Evolutionary conservation across 2,329 filamentous ascomycete species (phyloP).

Genomic region (Pseudovirgaria hyperparasitica): DNA sequence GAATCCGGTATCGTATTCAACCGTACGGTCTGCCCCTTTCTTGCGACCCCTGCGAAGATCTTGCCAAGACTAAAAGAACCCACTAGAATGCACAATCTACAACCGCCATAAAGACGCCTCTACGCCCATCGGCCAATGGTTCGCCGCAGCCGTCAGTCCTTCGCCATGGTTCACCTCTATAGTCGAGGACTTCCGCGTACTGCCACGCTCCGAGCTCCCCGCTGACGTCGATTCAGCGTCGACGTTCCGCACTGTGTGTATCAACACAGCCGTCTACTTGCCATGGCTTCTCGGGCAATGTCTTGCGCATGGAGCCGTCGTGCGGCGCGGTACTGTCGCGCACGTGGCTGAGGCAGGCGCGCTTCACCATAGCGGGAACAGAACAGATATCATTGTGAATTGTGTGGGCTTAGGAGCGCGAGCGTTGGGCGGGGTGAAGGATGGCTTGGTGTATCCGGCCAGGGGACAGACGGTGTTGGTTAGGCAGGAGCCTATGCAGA

Average conservation of each 20-base stretch:
- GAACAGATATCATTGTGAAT: constrained; percentile 65
- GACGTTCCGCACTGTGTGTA: constrained; percentile 73
- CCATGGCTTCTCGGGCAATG: constrained; percentile 76
- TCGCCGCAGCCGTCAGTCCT: constrained; percentile 35
- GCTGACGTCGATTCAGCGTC: constrained; percentile 57
- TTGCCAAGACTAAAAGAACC: background rate
- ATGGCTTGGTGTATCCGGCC: constrained; percentile 58
- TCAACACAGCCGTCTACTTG: constrained; percentile 81
- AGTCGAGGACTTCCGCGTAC: constrained; percentile 42
- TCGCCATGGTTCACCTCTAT: background rate
- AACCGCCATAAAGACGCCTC: constrained; percentile 52
- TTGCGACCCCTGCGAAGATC: background rate
- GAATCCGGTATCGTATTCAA: constrained; percentile 76
- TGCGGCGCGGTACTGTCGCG: constrained; percentile 31
- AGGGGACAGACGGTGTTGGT: constrained; percentile 79
- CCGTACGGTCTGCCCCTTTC: constrained; percentile 28
- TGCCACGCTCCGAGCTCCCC: constrained; percentile 44
- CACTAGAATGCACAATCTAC: constrained; percentile 39
- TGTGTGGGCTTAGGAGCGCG: constrained; percentile 68
- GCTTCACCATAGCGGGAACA: constrained; percentile 43
- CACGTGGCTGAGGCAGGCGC: constrained; percentile 60
- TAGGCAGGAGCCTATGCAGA: constrained; percentile 60
- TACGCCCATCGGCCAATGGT: constrained; percentile 41
- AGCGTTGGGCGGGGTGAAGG: constrained; percentile 69
- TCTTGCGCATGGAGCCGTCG: constrained; percentile 54